phyloP scores from a whole-genome alignment of 1,139 yeast species.

The Candida pseudoviswanathii region DNA sequence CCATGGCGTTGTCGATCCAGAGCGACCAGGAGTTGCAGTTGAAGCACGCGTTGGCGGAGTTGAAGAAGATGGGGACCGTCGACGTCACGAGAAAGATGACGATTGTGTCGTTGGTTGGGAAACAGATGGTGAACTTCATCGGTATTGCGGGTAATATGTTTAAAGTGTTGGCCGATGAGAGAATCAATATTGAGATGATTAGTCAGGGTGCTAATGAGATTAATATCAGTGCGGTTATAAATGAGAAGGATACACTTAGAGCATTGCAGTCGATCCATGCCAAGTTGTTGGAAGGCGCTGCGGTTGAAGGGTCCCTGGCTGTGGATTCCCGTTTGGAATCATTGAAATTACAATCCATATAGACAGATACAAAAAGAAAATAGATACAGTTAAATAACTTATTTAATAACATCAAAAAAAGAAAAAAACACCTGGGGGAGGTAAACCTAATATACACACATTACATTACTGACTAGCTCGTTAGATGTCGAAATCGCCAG shows the following conservation, averaged over 20 bases:
- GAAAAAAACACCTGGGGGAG: not conserved
- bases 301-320: constrained; percentile 39
- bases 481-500: constrained; percentile 50
- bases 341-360: constrained; percentile 30
- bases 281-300: constrained; percentile 59
- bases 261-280: constrained; percentile 88
- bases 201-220: constrained; percentile 98
- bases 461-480: not conserved
- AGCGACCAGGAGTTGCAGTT: constrained; percentile 60
- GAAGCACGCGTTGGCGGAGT: constrained; percentile 72
- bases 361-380: not conserved
- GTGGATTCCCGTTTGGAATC: constrained; percentile 42
- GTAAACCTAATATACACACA: not conserved
- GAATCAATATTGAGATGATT: constrained; percentile 94
- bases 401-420: not conserved
- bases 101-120: constrained; percentile 91
- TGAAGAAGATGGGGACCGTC: constrained; percentile 80
- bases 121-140: constrained; percentile 93
- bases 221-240: constrained; percentile 92
- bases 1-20: constrained; percentile 91
- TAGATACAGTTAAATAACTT: not conserved
- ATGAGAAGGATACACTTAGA: constrained; percentile 76
- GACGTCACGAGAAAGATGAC: constrained; percentile 88
- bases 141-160: constrained; percentile 99
- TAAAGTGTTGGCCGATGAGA: constrained; percentile 88